Base-by-base conservation (phyloP, 2,329 filamentous ascomycete species). In the Fonsecaea multimorphosa region DNA sequence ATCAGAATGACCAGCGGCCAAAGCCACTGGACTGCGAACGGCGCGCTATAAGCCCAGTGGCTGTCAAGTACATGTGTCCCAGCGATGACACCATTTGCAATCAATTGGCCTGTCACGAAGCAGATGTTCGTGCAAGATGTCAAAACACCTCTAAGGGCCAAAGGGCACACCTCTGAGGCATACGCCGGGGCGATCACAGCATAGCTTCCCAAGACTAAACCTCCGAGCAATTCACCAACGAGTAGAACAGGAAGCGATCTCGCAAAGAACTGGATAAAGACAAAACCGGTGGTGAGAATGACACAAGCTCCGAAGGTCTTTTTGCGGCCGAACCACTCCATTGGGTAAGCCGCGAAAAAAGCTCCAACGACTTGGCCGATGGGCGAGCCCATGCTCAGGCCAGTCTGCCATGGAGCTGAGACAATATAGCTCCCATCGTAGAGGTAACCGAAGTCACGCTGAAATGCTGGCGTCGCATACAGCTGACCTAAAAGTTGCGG, bases 401-500 rank as follows among this genome's bases (percentile, higher is more conserved):
- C 87, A 5, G 86, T 83, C 73, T 89, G 87, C 87, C 87, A 89
- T 2, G 80, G 75, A 1, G 86, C 85, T 1, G 86, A 80, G n/a
- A 89, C 81, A 56, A 72, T 72, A 34, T 68, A 72, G 51, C 58
- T 64, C 27, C 66, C 71, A 5, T 83, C 69, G 61, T 81, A 85
- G 2, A 77, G 64, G 66, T 86, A 83, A 1, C 86, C 86, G 72
- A 87, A 87, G 68, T 86, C 82, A 22, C 75, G 73, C 67, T 84
- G 81, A 71, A 88, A 88, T n/a, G 83, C 82, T 0, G 85, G 84
- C 57, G 83, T 84, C 2, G 85, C 83, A 70, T 86, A 89, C 60
- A 90, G 80, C 66, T 87, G 87, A 27, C 86, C 86, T 19, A 89
- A 80, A 9, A 90, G 81, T 73, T 89, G 87, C 0, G 86, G 85